Evolutionary conservation across 148 eudicot genomes (phyloP).

Genomic region (Camellia sinensis): DNA sequence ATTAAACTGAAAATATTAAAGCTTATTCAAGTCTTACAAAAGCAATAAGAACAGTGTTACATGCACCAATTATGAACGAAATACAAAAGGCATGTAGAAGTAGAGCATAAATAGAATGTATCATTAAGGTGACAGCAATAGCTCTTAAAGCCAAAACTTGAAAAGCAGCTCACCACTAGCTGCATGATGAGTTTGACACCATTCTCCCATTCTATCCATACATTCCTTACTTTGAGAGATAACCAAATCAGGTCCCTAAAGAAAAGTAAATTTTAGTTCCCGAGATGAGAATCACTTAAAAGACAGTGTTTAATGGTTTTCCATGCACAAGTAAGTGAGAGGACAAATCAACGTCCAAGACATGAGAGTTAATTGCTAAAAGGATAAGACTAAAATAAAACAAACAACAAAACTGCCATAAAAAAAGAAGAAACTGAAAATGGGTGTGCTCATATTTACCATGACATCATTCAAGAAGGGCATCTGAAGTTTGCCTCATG

Average conservation of each 20-base stretch:
- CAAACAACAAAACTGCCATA: constrained; percentile 1
- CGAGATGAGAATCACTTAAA: constrained; percentile 10
- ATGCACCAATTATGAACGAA: not conserved
- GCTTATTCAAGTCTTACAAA: constrained; percentile 3
- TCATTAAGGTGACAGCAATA: constrained; percentile 14
- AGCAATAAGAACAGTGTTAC: not conserved
- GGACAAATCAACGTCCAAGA: constrained; percentile 2
- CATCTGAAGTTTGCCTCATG: not conserved
- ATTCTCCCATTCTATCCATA: constrained; percentile 74
- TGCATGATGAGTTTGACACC: constrained; percentile 86
- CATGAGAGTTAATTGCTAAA: not conserved
- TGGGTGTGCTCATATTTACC: not conserved
- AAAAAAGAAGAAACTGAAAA: not conserved
- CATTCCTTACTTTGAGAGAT: constrained; percentile 81
- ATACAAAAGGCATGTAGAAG: not conserved
- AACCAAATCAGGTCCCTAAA: constrained; percentile 87
- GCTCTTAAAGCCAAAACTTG: constrained; percentile 1
- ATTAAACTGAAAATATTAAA: constrained; percentile 22
- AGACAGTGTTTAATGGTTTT: not conserved
- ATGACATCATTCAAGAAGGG: not conserved
- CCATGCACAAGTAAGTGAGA: not conserved
- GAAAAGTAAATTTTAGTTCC: constrained; percentile 7
- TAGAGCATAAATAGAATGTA: not conserved
- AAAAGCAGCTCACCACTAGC: constrained; percentile 69
- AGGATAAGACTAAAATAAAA: not conserved